These are phyloP conservation scores for Westerdykella sp. DNA, from an alignment of 2,329 filamentous ascomycete genomes.

Conservation along the genomic window DNA sequence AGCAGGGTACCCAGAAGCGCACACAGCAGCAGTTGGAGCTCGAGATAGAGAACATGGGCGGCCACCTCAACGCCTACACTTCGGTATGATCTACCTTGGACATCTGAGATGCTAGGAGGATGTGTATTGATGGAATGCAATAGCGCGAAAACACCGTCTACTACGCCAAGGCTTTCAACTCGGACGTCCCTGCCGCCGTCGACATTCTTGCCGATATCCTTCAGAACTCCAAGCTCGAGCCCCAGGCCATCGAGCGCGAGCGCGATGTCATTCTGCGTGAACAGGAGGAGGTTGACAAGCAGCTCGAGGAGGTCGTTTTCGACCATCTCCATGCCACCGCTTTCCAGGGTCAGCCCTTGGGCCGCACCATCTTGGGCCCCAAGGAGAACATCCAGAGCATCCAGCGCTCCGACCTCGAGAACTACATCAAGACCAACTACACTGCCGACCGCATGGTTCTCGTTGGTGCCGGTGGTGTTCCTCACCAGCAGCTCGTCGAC, in stretches of 20 bases:
- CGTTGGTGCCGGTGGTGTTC: constrained; percentile 87
- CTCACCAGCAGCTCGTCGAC: constrained; percentile 88
- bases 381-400: constrained; percentile 98
- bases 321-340: constrained; percentile 98
- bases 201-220: constrained; percentile 99
- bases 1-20: constrained; percentile 82
- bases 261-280: constrained; percentile 97
- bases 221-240: constrained; percentile 97
- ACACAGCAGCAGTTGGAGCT: constrained; percentile 97
- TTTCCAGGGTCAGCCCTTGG: constrained; percentile 91
- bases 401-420: constrained; percentile 78
- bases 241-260: constrained; percentile 88
- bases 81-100: constrained; percentile 59
- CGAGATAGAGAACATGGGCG: constrained; percentile 99
- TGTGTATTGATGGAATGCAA: constrained; percentile 35
- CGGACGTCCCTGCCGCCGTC: constrained; percentile 91
- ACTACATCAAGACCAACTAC: constrained; percentile 99
- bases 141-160: constrained; percentile 98
- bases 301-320: constrained; percentile 98
- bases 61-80: constrained; percentile 98
- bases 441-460: constrained; percentile 99
- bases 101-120: constrained; percentile 4
- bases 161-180: constrained; percentile 99
- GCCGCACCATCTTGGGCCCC: constrained; percentile 94
- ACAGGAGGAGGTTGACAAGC: constrained; percentile 99